Evolutionary conservation across 2,329 filamentous ascomycete species (phyloP).

Genomic region (Arthrobotrys entomopaga): DNA sequence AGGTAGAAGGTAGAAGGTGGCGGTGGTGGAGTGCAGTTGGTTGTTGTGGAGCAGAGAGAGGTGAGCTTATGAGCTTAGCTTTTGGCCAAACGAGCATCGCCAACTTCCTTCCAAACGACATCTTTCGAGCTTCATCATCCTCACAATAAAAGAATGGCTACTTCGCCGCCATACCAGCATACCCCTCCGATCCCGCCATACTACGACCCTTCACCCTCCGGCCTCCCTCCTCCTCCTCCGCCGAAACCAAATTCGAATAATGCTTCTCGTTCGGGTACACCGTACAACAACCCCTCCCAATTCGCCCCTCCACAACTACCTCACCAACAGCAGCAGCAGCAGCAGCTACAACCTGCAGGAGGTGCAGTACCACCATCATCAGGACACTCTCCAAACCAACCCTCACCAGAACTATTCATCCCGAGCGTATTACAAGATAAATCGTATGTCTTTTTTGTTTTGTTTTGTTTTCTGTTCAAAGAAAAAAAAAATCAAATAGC

Average conservation of each 20-base stretch:
- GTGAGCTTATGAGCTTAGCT: conserved; percentile 8
- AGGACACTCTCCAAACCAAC: conserved; percentile 27
- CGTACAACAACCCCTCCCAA: conserved; percentile 64
- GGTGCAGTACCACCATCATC: no score
- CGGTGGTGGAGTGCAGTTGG: conserved; percentile 7
- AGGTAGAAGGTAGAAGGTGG: conserved; percentile 1
- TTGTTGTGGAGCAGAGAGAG: neutral
- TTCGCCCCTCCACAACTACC: conserved; percentile 63
- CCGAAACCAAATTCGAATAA: conserved; percentile 78
- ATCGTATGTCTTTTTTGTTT: conserved; percentile 75
- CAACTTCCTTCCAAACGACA: conserved; percentile 2
- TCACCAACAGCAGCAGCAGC: conserved; percentile 62
- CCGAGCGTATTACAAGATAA: conserved; percentile 75
- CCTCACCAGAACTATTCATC: conserved; percentile 54
- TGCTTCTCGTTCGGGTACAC: conserved; percentile 71
- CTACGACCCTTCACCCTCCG: conserved; percentile 43
- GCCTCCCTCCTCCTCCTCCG: conserved; percentile 72
- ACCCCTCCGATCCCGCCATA: conserved; percentile 55
- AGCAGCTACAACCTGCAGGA: conserved; percentile 56
- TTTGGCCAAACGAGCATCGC: conserved; percentile 1
- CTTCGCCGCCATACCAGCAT: conserved; percentile 35
- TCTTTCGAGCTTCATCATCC: conserved; percentile 14
- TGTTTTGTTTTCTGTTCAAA: no score
- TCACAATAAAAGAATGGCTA: conserved; percentile 17
- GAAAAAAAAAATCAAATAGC: no score